A percentile compares a stretch with the other conserved stretches of the same genome.
Evolutionary conservation across 2,329 filamentous ascomycete genomes (phyloP).

Genomic region (Fusarium chuoi): DNA sequence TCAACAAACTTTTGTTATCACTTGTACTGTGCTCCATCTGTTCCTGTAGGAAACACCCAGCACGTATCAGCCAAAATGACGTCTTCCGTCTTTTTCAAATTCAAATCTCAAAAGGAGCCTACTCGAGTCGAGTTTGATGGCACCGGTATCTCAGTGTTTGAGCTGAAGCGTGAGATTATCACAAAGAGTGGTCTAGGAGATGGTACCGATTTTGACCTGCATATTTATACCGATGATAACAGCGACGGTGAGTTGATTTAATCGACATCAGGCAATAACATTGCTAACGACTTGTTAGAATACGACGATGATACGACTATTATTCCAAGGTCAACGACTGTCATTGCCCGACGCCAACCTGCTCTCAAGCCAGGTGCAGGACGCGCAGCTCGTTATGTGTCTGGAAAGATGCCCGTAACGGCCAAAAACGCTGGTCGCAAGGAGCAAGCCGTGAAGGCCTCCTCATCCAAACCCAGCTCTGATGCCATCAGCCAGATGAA

Average conservation of each 20-base stretch:
- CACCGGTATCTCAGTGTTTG: constrained; percentile 97
- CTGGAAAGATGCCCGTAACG: constrained; percentile 91
- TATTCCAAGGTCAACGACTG: constrained; percentile 92
- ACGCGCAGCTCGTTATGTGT: constrained; percentile 92
- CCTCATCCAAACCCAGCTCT: constrained; percentile 64
- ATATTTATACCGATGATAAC: constrained; percentile 92
- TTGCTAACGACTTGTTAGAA: constrained; percentile 65
- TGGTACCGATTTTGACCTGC: constrained; percentile 94
- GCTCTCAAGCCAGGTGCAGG: constrained; percentile 87
- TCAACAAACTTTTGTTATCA: constrained; percentile 35
- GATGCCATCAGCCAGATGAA: constrained; percentile 74
- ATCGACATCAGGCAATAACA: background rate
- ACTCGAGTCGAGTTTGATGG: constrained; percentile 96
- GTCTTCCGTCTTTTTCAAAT: constrained; percentile 99
- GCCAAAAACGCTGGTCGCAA: constrained; percentile 82
- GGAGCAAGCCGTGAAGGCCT: constrained; percentile 69
- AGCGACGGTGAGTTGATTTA: constrained; percentile 77
- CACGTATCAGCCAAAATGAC: constrained; percentile 71
- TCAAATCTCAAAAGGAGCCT: constrained; percentile 98
- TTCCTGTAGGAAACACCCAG: constrained; percentile 44
- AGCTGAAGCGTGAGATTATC: constrained; percentile 99
- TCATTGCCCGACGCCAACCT: constrained; percentile 87
- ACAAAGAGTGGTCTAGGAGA: constrained; percentile 92
- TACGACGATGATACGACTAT: constrained; percentile 99
- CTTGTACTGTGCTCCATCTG: constrained; percentile 39